Percentiles rank a stretch among this genome's conserved stretches.
Conservation (phyloP, 495 filamentous ascomycete genomes). For the Coniosporium apollinis region DNA sequence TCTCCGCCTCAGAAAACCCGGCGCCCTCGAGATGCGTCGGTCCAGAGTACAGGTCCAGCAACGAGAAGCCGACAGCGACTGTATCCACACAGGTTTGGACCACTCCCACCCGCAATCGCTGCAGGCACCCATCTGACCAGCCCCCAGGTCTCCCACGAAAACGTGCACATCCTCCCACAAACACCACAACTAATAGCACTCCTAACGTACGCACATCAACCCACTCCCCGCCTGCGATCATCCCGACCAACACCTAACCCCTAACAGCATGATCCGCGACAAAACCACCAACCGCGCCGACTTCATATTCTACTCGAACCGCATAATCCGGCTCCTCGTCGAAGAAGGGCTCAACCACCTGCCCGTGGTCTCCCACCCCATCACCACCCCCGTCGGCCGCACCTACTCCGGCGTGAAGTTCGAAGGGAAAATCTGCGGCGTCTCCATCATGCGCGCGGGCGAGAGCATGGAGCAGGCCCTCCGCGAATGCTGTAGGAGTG, state of each 20-base stretch:
- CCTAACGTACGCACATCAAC: constrained; percentile 57
- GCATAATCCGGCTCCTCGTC: constrained; percentile 93
- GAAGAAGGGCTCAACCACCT: constrained; percentile 97
- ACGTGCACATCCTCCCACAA: constrained; percentile 79
- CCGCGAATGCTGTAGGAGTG: constrained; percentile 88
- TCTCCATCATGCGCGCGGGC: constrained; percentile 94
- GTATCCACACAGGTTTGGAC: constrained; percentile 63
- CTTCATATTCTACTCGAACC: constrained; percentile 98
- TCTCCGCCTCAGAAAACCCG: constrained; percentile 20
- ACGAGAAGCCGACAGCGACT: constrained; percentile 72
- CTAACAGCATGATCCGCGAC: constrained; percentile 77
- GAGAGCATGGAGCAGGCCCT: constrained; percentile 98
- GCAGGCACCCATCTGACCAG: neutral
- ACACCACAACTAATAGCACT: constrained; percentile 94
- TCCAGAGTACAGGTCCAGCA: constrained; percentile 57
- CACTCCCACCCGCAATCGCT: constrained; percentile 1
- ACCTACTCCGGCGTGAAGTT: constrained; percentile 87
- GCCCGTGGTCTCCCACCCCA: constrained; percentile 68
- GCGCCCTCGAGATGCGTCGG: constrained; percentile 60
- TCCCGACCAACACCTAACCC: too few species aligned
- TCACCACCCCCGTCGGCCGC: constrained; percentile 80
- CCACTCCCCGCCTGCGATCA: too few species aligned
- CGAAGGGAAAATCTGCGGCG: constrained; percentile 94
- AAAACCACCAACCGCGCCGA: constrained; percentile 76
- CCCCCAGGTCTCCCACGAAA: constrained; percentile 60